A percentile compares a stretch with the other conserved stretches of the same genome.
phyloP scores from a whole-genome alignment of 176 grass and related monocot genomes.

The Aegilops sharonensis region DNA sequence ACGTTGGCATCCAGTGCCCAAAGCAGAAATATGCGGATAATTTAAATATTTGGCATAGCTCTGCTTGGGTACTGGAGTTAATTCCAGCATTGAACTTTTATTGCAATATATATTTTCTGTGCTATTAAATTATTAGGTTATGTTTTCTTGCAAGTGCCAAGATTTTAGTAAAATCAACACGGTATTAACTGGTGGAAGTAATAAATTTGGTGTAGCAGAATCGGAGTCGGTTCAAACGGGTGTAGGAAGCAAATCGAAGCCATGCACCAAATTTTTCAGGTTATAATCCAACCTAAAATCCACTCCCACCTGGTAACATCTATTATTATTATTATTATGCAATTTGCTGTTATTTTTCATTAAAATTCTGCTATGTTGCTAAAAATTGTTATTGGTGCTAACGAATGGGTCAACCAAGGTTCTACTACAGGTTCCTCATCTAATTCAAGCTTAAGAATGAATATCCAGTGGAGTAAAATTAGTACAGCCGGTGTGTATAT shows the following conservation, averaged over 20 bases:
- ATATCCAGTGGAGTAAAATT: conserved; percentile 52
- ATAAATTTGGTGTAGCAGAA: conserved; percentile 98
- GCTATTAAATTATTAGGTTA: conserved; percentile 14
- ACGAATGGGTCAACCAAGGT: conserved; percentile 56
- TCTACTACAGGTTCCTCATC: conserved; percentile 60
- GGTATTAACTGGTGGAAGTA: conserved; percentile 61
- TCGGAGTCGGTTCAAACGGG: conserved; percentile 73
- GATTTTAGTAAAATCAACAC: conserved; percentile 63
- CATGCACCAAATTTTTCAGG: conserved; percentile 99
- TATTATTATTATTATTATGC: conserved; percentile 39
- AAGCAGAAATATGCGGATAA: not conserved
- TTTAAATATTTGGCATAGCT: not conserved
- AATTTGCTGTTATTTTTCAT: conserved; percentile 28
- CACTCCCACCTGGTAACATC: conserved; percentile 66
- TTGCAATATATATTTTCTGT: not conserved
- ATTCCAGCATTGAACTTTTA: conserved; percentile 15
- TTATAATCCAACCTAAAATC: conserved; percentile 87
- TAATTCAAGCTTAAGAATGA: conserved; percentile 48
- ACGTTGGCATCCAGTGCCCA: not conserved
- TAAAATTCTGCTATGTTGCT: conserved; percentile 29
- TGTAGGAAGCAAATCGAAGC: conserved; percentile 99
- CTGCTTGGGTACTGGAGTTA: conserved; percentile 11
- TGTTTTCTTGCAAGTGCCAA: conserved; percentile 37
- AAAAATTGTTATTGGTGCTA: conserved; percentile 51
- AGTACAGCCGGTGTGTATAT: conserved; percentile 30